These are phyloP conservation scores for Apiospora hydei DNA, from an alignment of 2,329 filamentous ascomycete genomes.

Conservation along the genomic window DNA sequence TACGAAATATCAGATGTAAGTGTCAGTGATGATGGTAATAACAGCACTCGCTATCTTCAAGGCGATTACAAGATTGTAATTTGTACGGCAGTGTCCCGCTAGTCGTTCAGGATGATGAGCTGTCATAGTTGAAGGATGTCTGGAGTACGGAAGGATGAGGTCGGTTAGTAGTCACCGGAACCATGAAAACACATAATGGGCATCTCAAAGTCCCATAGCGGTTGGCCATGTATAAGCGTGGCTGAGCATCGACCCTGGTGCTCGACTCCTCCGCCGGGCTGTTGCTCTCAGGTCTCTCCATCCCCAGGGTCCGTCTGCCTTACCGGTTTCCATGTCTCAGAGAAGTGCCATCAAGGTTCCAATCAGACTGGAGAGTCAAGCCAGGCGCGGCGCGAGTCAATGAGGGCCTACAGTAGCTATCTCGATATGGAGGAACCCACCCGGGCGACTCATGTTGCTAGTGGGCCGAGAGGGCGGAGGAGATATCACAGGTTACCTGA, in stretches of 20 bases:
- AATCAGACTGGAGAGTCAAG: not conserved
- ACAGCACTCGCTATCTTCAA: not conserved
- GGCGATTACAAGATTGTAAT: not conserved
- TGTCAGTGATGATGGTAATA: not conserved
- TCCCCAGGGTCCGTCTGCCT: not conserved
- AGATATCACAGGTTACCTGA: not conserved
- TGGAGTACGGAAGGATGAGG: too few species aligned
- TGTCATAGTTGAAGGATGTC: not conserved
- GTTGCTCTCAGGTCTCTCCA: not conserved
- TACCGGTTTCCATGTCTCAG: not conserved
- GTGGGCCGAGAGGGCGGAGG: not conserved
- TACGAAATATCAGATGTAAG: not conserved
- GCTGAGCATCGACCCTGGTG: not conserved
- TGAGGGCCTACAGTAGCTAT: not conserved
- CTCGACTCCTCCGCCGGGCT: not conserved
- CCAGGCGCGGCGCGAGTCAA: not conserved
- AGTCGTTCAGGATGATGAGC: not conserved
- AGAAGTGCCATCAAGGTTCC: not conserved
- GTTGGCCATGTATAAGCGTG: not conserved
- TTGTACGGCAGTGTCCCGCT: not conserved
- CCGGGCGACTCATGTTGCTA: constrained; percentile 1
- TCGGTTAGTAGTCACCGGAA: too few species aligned
- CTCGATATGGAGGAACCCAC: not conserved
- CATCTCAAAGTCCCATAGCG: too few species aligned
- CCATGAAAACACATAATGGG: too few species aligned